These are phyloP conservation scores for Clonostachys byssicola DNA, from an alignment of 2,329 filamentous ascomycete species.

Conservation along the genomic window DNA sequence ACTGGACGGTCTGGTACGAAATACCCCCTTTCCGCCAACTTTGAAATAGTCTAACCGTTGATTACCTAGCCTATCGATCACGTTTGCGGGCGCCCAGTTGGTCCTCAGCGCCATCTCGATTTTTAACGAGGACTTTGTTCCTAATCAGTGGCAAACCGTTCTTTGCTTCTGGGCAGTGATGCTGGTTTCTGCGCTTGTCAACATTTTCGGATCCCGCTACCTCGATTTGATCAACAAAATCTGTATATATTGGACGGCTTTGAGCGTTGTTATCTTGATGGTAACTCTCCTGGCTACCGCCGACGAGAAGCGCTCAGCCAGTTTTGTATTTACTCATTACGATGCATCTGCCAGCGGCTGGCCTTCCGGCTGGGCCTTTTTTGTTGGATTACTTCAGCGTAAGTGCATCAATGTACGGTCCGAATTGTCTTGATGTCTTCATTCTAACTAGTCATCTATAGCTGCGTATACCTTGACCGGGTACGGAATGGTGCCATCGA, in stretches of 20 bases:
- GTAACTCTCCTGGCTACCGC: slow-evolving; percentile 65
- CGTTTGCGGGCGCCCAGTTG: slow-evolving; percentile 65
- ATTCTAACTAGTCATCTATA: slow-evolving; percentile 5
- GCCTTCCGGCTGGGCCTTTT: slow-evolving; percentile 61
- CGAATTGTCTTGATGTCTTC: slow-evolving; percentile 2
- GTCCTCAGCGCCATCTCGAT: slow-evolving; percentile 66
- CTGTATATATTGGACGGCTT: slow-evolving; percentile 70
- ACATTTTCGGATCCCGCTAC: slow-evolving; percentile 55
- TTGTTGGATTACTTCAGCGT: slow-evolving; percentile 49
- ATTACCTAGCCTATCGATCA: slow-evolving; percentile 55
- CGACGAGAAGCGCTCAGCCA: slow-evolving; percentile 56
- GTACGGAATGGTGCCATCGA: slow-evolving; percentile 48
- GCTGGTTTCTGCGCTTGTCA: slow-evolving; percentile 59
- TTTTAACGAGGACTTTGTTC: slow-evolving; percentile 54
- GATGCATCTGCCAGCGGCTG: slow-evolving; percentile 65
- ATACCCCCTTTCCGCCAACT: no score
- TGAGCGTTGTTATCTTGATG: slow-evolving; percentile 65
- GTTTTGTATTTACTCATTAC: slow-evolving; percentile 65
- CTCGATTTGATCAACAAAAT: slow-evolving; percentile 66
- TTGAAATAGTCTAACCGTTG: no score
- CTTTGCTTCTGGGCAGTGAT: slow-evolving; percentile 69
- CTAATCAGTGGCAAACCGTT: slow-evolving; percentile 68
- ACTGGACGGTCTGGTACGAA: slow-evolving; percentile 53
- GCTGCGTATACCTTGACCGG: slow-evolving; percentile 37
- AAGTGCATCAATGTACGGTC: slow-evolving; percentile 2